Evolutionary conservation across 2,329 filamentous ascomycete genomes (phyloP).

Genomic region (Cladobotryum protrusum): DNA sequence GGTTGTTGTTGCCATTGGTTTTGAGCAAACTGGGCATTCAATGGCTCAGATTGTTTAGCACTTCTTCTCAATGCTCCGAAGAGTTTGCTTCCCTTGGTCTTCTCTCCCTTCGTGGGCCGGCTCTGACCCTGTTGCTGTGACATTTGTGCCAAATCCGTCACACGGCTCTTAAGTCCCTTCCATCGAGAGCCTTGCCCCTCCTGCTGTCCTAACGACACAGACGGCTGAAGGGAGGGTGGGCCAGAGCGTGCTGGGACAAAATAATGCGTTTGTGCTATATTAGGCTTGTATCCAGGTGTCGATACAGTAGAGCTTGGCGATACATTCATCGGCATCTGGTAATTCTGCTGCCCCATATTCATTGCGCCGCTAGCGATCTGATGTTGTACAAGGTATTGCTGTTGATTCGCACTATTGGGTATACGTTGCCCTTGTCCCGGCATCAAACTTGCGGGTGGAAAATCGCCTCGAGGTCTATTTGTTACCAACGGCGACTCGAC

Average conservation of each 20-base stretch:
- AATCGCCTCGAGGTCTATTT: background rate
- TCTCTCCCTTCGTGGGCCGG: slow-evolving; percentile 9
- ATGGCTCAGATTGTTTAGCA: slow-evolving; percentile 16
- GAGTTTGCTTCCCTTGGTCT: slow-evolving; percentile 19
- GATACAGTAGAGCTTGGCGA: background rate
- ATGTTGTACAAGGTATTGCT: too few relatives aligned
- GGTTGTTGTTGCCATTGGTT: too few relatives aligned
- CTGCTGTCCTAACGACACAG: background rate
- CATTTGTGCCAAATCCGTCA: slow-evolving; percentile 21
- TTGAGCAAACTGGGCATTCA: background rate
- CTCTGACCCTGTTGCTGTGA: slow-evolving; percentile 6
- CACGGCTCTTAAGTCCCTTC: slow-evolving; percentile 26
- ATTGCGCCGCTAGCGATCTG: too few relatives aligned
- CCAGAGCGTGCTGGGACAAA: background rate
- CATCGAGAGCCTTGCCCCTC: slow-evolving; percentile 20
- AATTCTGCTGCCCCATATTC: background rate
- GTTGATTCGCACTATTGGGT: too few relatives aligned
- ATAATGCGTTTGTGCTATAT: too few relatives aligned
- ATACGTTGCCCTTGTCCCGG: too few relatives aligned
- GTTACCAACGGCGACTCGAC: background rate
- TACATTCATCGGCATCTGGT: background rate
- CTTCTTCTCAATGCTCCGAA: slow-evolving; percentile 27
- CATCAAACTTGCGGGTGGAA: too few relatives aligned
- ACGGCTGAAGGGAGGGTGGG: background rate
- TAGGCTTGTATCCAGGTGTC: too few relatives aligned